Evolutionary conservation across 441 rosid genomes (phyloP), one percentile per base, ranked within the genome.

Genomic region (Adansonia madagascariensis): DNA sequence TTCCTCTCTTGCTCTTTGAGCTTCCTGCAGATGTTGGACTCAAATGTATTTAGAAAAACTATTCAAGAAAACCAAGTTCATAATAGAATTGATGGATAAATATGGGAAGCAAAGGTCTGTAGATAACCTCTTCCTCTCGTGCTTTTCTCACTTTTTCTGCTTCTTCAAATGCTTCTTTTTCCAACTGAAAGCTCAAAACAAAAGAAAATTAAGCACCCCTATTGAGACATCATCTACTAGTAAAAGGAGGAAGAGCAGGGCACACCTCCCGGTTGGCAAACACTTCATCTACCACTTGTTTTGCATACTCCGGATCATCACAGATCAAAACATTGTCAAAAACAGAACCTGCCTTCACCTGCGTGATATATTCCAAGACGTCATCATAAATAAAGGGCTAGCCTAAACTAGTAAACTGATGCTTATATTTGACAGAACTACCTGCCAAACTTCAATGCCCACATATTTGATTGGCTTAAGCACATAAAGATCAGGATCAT

Each of bases 391-490:
- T 60, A 2, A 60, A 74, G 31, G 31, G 53, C 44, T 22, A 74
- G 46, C 35, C 73, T 44, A 57, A 18, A 11, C 15, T 43, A 22
- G 68, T 27, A 59, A 20, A 22, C 52, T 41, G 18, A 59, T 74
- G 44, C 18, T 46, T 24, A 60, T 46, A 15, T 22, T 11, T 27
- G 39, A 44, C 35, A 11, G 43, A 57, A 73, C 70, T 81, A 91
- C 98, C 92, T 94, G 97, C 98, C 98, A 94, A 72, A 94, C 93
- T 88, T 92, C 98, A 69, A 94, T 89, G 60, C 98, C 98, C 4
- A 86, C 88, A 62, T 94, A 92, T 85, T 81, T 91, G 44, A 94
- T 87, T 75, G 98, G 94, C 88, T 90, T 94, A 75, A 94, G 80
- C 82, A 94, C 98, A 66, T 92, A 92, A 73, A 94, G 92, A 77